Percentiles rank a stretch among this genome's conserved stretches.
Conservation (phyloP, 164 flowering plant species). For the Stephania yunnanensis region DNA sequence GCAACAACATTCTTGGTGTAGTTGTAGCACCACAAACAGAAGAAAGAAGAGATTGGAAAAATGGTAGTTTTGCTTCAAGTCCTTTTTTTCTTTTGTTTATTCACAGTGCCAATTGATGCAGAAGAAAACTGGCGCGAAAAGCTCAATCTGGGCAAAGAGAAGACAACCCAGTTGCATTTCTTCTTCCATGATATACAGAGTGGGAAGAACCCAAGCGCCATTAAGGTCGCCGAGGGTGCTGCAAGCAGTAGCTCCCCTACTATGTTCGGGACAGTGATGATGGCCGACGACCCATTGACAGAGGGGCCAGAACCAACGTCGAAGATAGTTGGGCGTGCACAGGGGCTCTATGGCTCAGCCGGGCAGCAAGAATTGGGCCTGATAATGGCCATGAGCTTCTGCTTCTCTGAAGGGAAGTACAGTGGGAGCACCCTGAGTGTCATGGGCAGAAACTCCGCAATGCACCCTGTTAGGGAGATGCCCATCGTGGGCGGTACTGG, state of each 20-base stretch:
- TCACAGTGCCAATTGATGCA: neutral
- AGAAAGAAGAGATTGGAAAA: neutral
- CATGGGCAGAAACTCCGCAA: conserved; percentile 24
- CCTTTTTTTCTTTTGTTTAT: neutral
- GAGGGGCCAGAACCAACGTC: conserved; percentile 34
- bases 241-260: conserved; percentile 21
- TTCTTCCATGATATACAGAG: conserved; percentile 49
- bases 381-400: conserved; percentile 19
- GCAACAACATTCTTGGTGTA: neutral
- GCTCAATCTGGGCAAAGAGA: conserved; percentile 12
- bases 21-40: neutral
- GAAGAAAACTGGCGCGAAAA: neutral
- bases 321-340: conserved; percentile 45
- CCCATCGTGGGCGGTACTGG: conserved; percentile 50
- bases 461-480: conserved; percentile 36
- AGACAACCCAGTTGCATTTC: conserved; percentile 31
- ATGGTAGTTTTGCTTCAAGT: neutral
- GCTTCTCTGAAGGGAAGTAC: conserved; percentile 28
- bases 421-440: conserved; percentile 39
- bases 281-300: conserved; percentile 48
- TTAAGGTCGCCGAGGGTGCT: conserved; percentile 31
- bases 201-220: conserved; percentile 29
- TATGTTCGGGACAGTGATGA: conserved; percentile 30
- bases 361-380: conserved; percentile 21
- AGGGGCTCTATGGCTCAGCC: conserved; percentile 39